Conservation (phyloP, 208 protist species). For the Trypanosoma boissoni region DNA sequence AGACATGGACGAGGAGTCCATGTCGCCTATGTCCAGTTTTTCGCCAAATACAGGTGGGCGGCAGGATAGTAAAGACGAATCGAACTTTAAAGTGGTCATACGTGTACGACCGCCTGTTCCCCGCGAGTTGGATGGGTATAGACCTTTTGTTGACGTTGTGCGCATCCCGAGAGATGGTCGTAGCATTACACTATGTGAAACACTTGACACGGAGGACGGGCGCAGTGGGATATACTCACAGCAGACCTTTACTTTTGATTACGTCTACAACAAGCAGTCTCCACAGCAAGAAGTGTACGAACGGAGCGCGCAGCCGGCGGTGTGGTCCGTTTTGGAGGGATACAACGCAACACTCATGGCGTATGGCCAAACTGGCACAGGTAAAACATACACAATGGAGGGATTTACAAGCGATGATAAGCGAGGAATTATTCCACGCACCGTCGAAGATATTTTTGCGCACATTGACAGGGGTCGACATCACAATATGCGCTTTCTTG, state of each 20-base stretch:
- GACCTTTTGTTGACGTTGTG: conserved; percentile 64
- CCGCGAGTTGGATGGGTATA: conserved; percentile 70
- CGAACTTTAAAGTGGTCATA: conserved; percentile 85
- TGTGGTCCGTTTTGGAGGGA: conserved; percentile 71
- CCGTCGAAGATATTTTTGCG: conserved; percentile 61
- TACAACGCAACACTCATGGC: conserved; percentile 87
- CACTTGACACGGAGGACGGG: conserved; percentile 47
- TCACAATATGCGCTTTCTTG: conserved; percentile 35
- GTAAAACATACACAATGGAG: conserved; percentile 91
- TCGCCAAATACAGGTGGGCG: neutral
- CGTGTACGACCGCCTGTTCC: conserved; percentile 82
- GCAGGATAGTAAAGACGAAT: conserved; percentile 6
- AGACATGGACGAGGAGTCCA: neutral
- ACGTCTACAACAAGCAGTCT: conserved; percentile 42
- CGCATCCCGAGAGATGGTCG: conserved; percentile 43
- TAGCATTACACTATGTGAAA: conserved; percentile 72
- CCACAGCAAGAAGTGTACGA: conserved; percentile 77
- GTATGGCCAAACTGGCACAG: conserved; percentile 87
- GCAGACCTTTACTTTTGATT: conserved; percentile 79
- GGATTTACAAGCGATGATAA: conserved; percentile 77
- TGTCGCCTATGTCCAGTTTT: neutral
- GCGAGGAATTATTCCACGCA: conserved; percentile 75
- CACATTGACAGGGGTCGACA: conserved; percentile 26
- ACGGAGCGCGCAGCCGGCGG: conserved; percentile 57
- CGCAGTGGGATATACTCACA: conserved; percentile 57